A percentile compares a stretch with the other conserved stretches of the same genome.
phyloP scores from a whole-genome alignment of 768 basidiomycete species.

The Boletus eberwhitei region DNA sequence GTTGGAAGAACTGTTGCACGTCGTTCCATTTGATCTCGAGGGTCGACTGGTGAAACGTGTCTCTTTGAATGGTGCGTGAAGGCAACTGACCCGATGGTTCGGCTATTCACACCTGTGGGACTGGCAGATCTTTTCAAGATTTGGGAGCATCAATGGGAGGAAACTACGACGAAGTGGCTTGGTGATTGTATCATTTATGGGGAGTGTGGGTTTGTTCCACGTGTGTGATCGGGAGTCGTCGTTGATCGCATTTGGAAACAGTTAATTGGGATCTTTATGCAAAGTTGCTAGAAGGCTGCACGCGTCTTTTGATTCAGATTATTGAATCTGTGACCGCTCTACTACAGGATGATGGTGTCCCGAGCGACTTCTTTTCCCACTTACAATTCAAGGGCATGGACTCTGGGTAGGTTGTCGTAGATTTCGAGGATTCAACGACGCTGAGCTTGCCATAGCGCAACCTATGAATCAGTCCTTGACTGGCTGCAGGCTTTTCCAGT shows the following conservation, averaged over 20 bases:
- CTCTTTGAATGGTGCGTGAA: constrained; percentile 45
- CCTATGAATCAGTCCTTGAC: constrained; percentile 22
- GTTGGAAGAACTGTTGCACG: constrained; percentile 41
- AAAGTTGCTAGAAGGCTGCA: constrained; percentile 40
- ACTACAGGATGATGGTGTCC: constrained; percentile 22
- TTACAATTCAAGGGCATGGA: constrained; percentile 37
- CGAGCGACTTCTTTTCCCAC: constrained; percentile 29
- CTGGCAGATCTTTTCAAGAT: constrained; percentile 24
- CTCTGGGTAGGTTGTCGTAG: constrained; percentile 37
- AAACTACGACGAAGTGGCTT: constrained; percentile 19
- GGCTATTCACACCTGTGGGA: not conserved
- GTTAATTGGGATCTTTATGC: constrained; percentile 58
- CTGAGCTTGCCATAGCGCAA: constrained; percentile 18
- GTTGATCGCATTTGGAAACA: constrained; percentile 23
- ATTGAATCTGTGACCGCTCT: constrained; percentile 30
- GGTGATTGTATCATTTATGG: constrained; percentile 31
- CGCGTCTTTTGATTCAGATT: constrained; percentile 41
- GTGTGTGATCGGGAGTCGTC: not conserved
- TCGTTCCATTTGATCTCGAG: constrained; percentile 49
- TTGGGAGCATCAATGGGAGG: constrained; percentile 26
- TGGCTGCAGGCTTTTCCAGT: constrained; percentile 26
- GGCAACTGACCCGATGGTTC: not conserved
- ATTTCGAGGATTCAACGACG: not conserved
- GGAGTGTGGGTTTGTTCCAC: constrained; percentile 41
- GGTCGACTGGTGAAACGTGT: constrained; percentile 52